Base-by-base conservation (phyloP, 2,329 filamentous ascomycete species). In the Blastomyces emzantsi region DNA sequence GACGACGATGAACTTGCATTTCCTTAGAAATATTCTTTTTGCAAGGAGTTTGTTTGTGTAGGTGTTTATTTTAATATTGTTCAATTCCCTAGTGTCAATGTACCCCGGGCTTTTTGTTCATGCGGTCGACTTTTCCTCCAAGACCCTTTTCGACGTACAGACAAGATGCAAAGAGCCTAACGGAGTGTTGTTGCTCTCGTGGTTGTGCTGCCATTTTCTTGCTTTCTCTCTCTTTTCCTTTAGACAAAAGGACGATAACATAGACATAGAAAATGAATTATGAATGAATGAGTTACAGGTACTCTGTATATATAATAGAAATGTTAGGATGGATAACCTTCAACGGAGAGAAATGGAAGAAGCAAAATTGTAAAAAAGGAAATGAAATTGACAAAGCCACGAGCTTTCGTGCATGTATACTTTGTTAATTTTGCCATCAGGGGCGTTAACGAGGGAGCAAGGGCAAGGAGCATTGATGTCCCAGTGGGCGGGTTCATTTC, bases 1-100 rank as follows among this genome's bases (percentile, higher is more conserved):
- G 63, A 65, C 55, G 57, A 67, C 52, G 64, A 67, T 64, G 63
- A 64, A 62, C 55, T 67, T 59, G 60, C 63, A 64, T 62, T 68
- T 13, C 43, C 30, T 59, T 69, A 62, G 49, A 52, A 52, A 52
- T 17, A 30, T 8, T 25, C 17, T 22, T 22, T n/a, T n/a, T 36
- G 30, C 15, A 4, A 36, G 30, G 33, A 39, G 54, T 36, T 56
- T 22, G 49, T 36, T 56, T 39, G 54, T 22, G 17, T 22, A 5
- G 25, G 28, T 54, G 51, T 55, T 39, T 36, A 8, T 19, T 55
- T 55, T n/a, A 7, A 0, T 51, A 3, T 49, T 49, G 2, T 49
- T 25, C 13, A 15, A 15, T 25, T 51, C 13, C 5, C 22, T 25
- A 13, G 19, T 13, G n/a, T 49, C 47, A 49, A 22, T 49, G n/a